A percentile compares a stretch with the other conserved stretches of the same genome.
These are phyloP conservation scores for Aspergillus sp. DNA, from an alignment of 2,329 filamentous ascomycete species.

Conservation along the genomic window DNA sequence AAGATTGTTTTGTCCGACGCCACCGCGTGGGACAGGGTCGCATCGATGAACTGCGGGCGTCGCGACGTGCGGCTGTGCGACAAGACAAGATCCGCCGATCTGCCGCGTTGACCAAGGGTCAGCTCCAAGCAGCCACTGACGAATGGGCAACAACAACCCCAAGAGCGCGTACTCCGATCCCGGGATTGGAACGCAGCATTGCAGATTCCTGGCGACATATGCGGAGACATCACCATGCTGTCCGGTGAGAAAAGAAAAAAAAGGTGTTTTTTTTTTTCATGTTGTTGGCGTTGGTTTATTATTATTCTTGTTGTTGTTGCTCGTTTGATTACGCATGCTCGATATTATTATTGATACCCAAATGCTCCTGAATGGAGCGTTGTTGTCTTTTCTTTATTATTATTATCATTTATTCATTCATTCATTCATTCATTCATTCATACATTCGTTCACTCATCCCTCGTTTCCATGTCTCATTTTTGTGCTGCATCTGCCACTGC, in stretches of 20 bases:
- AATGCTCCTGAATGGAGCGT: not conserved
- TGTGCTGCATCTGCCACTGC: not conserved
- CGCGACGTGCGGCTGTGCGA: conserved; percentile 50
- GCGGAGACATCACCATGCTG: conserved; percentile 22
- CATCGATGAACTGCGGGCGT: conserved; percentile 66
- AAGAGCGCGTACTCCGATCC: conserved; percentile 19
- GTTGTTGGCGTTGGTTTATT: not conserved
- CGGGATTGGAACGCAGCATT: conserved; percentile 25
- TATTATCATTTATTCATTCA: conserved; percentile 1
- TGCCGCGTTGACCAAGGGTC: conserved; percentile 26
- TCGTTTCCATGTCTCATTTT: not conserved
- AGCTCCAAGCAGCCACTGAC: conserved; percentile 24
- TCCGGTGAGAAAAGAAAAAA: conserved; percentile 14
- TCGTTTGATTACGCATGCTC: too few species aligned
- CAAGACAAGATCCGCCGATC: conserved; percentile 35
- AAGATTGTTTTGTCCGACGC: conserved; percentile 70
- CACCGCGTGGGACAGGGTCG: conserved; percentile 74
- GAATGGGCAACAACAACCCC: conserved; percentile 18
- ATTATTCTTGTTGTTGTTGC: too few species aligned
- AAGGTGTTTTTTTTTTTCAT: not conserved
- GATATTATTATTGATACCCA: not conserved
- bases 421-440: not conserved
- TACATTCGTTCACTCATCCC: conserved; percentile 1
- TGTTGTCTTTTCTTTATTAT: conserved; percentile 6
- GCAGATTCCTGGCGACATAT: conserved; percentile 29